These are phyloP conservation scores for Trichoderma parareesei DNA, from an alignment of 495 filamentous ascomycete genomes.

Conservation along the genomic window DNA sequence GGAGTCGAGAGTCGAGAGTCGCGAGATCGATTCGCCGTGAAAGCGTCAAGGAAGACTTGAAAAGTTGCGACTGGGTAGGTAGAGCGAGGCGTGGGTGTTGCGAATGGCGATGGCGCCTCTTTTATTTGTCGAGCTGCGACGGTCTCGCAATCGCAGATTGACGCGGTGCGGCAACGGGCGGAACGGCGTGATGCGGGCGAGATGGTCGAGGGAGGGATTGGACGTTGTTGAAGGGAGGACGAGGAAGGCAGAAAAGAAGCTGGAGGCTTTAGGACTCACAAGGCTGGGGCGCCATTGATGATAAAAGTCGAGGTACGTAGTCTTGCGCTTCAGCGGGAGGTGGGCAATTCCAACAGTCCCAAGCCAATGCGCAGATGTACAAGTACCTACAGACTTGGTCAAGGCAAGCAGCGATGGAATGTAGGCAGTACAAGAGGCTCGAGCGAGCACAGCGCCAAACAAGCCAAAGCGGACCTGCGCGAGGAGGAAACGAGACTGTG, in stretches of 20 bases:
- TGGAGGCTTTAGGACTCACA: conserved; percentile 6
- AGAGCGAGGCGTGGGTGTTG: neutral
- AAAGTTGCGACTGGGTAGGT: no score
- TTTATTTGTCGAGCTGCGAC: neutral
- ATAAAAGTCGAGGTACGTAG: conserved; percentile 4
- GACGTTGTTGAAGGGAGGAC: neutral
- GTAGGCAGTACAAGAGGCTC: neutral
- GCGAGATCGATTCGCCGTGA: neutral
- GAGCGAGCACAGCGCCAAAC: neutral
- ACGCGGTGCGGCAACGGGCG: neutral
- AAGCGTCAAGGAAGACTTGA: neutral
- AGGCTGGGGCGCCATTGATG: conserved; percentile 13
- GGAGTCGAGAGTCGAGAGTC: neutral
- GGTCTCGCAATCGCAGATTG: neutral
- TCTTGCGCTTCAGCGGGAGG: neutral
- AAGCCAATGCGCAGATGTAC: neutral
- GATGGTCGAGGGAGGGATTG: neutral
- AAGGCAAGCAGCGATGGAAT: neutral
- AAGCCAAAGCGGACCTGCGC: neutral
- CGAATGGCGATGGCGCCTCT: no score
- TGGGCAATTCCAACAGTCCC: neutral
- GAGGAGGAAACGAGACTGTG: neutral
- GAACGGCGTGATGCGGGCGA: neutral
- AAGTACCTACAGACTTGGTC: neutral
- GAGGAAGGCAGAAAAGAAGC: neutral